These are phyloP conservation scores for Rhodotorula paludigena DNA, from an alignment of 768 basidiomycete species.

Conservation along the genomic window DNA sequence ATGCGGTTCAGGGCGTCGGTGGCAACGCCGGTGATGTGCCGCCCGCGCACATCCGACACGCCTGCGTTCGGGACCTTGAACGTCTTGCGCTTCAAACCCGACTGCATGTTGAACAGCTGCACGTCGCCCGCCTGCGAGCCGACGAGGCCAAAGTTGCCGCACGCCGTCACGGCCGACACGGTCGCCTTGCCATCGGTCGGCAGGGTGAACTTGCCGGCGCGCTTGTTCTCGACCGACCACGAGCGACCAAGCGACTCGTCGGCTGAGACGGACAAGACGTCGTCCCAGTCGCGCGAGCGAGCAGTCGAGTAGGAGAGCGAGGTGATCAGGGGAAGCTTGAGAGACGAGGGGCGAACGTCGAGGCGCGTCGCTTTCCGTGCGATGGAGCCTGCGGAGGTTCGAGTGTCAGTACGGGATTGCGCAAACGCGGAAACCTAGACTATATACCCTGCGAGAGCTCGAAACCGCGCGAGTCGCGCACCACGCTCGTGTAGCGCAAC, in stretches of 20 bases:
- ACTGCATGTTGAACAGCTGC: constrained; percentile 95
- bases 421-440: not conserved
- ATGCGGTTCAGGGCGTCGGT: constrained; percentile 76
- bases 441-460: constrained; percentile 88
- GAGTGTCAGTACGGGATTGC: not conserved
- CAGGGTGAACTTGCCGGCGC: constrained; percentile 69
- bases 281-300: constrained; percentile 93
- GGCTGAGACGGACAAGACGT: constrained; percentile 81
- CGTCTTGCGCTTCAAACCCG: constrained; percentile 73
- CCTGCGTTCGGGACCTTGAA: constrained; percentile 51
- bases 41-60: constrained; percentile 50
- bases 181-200: constrained; percentile 55
- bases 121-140: constrained; percentile 75
- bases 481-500: constrained; percentile 82
- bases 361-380: constrained; percentile 71
- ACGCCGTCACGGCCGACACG: constrained; percentile 79
- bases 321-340: constrained; percentile 78
- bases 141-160: constrained; percentile 89
- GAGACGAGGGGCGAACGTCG: constrained; percentile 69
- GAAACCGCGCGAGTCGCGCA: constrained; percentile 87
- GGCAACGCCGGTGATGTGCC: constrained; percentile 73
- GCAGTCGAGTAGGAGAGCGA: constrained; percentile 67
- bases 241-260: constrained; percentile 77
- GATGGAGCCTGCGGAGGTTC: constrained; percentile 60
- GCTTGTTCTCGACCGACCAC: constrained; percentile 81